Evolutionary conservation across 2,329 filamentous ascomycete genomes (phyloP), one percentile per base, ranked within the genome.

Genomic region (Arthrinium phaeospermum): DNA sequence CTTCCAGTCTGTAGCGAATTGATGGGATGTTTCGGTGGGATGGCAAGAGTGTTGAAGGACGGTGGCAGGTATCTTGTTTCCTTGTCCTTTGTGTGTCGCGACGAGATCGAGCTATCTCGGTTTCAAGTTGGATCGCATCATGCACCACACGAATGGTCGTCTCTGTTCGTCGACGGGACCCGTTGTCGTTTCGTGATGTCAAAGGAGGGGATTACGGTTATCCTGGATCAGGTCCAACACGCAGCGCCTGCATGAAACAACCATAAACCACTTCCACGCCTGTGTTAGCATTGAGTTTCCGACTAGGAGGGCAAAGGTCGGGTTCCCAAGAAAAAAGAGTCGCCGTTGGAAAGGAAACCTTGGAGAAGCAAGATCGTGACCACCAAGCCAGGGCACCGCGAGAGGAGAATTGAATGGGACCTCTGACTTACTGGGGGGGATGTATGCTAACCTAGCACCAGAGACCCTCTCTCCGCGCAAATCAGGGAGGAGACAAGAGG

Each of bases 111-210:
- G 72, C 70, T 82, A 82, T 81, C 80, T 83, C 80, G 82, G 78
- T 77, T 77, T 78, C 77, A 79, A 79, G 77, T 75, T 77, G 80
- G 78, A 80, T 83, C 80, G 83, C 83, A 84, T 85, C 82, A 81
- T 85, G 80, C 78, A 80, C 78, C 46, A 22, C 37, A n/a, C 22
- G 19, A 64, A 41, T 41, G 22, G 57, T n/a, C 57, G 34, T 64
- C 34, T n/a, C 57, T 41, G 34, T 24, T 64, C 34, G 24, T 64
- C 19, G 57, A 64, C 22, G 30, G 27, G 57, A 64, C 57, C 57
- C 57, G 57, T 64, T 57, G 34, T 10, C 57, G 57, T 64, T 64
- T 64, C 57, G 57, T 64, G 57, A 64, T 64, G 34, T 64, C 57
- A 64, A 64, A 41, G 57, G 34, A 64, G 57, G 34, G 57, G 13